These are phyloP conservation scores for Pichia insulana DNA, from an alignment of 805 yeast genomes.

Conservation along the genomic window DNA sequence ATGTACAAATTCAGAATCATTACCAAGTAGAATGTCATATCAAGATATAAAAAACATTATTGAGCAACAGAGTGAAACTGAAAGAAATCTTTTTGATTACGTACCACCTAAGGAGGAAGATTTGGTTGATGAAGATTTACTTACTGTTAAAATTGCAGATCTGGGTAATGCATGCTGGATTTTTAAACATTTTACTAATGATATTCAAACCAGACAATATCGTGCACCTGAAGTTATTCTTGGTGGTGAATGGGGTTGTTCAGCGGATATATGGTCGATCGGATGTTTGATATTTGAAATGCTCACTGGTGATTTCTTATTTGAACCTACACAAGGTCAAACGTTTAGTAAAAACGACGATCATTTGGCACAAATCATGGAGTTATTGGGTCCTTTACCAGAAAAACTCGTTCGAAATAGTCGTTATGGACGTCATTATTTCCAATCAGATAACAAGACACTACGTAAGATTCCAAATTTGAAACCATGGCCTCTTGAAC, in stretches of 20 bases:
- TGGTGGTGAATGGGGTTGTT: conserved; percentile 88
- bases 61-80: conserved; percentile 29
- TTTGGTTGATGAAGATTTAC: conserved; percentile 38
- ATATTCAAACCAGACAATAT: conserved; percentile 87
- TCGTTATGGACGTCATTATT: conserved; percentile 44
- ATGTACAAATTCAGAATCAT: background rate
- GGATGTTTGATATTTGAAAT: conserved; percentile 89
- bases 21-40: conserved; percentile 19
- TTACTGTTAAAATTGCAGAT: conserved; percentile 85
- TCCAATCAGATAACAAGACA: conserved; percentile 30
- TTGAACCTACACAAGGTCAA: conserved; percentile 78
- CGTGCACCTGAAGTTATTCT: conserved; percentile 82
- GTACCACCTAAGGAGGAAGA: conserved; percentile 32
- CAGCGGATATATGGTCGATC: conserved; percentile 92
- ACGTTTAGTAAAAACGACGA: conserved; percentile 86
- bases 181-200: conserved; percentile 73
- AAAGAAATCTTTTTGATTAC: conserved; percentile 22
- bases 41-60: conserved; percentile 31
- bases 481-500: conserved; percentile 82
- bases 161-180: conserved; percentile 87
- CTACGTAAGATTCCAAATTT: conserved; percentile 71
- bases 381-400: conserved; percentile 34
- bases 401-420: conserved; percentile 53
- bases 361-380: conserved; percentile 92
- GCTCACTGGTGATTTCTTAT: conserved; percentile 87